Evolutionary conservation across 192 early-diverging fungal genomes (phyloP).

Genomic region (Polychytrium aggregatum): DNA sequence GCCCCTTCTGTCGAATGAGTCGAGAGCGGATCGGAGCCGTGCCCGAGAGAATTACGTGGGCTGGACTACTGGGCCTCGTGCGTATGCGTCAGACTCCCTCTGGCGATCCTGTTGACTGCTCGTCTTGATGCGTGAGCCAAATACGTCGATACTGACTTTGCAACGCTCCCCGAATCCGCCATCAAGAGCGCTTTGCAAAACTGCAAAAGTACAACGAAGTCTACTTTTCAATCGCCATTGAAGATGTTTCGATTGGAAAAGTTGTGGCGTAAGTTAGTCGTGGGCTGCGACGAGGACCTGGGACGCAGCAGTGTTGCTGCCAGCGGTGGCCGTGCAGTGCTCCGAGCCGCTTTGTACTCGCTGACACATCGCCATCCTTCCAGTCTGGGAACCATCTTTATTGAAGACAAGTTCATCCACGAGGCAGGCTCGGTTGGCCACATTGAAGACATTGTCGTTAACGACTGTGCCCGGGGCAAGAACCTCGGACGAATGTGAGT

Average conservation of each 20-base stretch:
- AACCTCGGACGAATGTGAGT: slow-evolving; percentile 14
- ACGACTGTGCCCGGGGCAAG: slow-evolving; percentile 11
- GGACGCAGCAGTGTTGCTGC: too few species aligned
- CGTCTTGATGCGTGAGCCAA: too few species aligned
- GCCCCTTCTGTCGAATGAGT: too few species aligned
- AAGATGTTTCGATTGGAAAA: slow-evolving; percentile 2
- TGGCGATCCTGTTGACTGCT: too few species aligned
- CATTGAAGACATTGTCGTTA: slow-evolving; percentile 24
- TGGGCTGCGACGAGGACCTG: neutral
- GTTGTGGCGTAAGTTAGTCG: slow-evolving; percentile 7
- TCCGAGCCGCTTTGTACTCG: neutral
- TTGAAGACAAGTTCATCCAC: slow-evolving; percentile 25
- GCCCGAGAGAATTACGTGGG: too few species aligned
- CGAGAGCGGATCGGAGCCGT: too few species aligned
- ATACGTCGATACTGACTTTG: neutral
- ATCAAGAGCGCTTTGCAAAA: slow-evolving; percentile 14
- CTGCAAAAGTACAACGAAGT: slow-evolving; percentile 7
- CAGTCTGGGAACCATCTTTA: slow-evolving; percentile 11
- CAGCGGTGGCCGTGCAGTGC: too few species aligned
- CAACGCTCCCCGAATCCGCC: neutral
- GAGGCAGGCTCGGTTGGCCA: slow-evolving; percentile 14
- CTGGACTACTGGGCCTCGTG: too few species aligned
- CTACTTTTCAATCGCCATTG: slow-evolving; percentile 13
- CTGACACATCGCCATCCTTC: neutral
- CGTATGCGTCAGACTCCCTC: too few species aligned